Conservation (phyloP, 768 basidiomycete species). For the Rossbeevera mucosa region DNA sequence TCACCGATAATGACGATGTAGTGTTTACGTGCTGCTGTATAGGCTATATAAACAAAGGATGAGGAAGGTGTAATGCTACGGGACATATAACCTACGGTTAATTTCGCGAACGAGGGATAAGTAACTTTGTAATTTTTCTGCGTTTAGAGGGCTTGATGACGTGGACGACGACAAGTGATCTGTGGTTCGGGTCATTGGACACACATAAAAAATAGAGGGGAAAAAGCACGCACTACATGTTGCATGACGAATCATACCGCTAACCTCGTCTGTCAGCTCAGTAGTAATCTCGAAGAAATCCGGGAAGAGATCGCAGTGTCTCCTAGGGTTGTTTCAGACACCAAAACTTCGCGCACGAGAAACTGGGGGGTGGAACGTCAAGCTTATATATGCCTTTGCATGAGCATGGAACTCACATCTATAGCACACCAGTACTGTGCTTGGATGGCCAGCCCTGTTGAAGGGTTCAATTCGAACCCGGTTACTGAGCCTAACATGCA, state of each 20-base stretch:
- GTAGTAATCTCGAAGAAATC: conserved; percentile 21
- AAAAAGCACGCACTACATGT: conserved; percentile 17
- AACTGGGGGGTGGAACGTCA: conserved; percentile 5
- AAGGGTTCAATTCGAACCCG: no score
- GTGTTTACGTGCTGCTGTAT: conserved; percentile 10
- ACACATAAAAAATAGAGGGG: not conserved
- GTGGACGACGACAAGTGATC: conserved; percentile 26
- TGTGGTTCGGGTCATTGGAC: not conserved
- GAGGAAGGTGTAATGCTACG: not conserved
- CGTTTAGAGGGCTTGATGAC: conserved; percentile 21
- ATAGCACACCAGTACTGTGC: conserved; percentile 34
- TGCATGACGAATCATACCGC: conserved; percentile 23
- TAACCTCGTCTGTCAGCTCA: conserved; percentile 23
- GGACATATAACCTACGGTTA: conserved; percentile 14
- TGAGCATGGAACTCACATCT: conserved; percentile 3
- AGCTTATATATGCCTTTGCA: not conserved
- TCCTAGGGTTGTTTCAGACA: conserved; percentile 2
- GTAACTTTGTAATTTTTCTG: conserved; percentile 15
- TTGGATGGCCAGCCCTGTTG: conserved; percentile 31
- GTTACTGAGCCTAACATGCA: no score
- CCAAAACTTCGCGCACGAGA: not conserved
- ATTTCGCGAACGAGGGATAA: conserved; percentile 25
- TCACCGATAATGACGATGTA: conserved; percentile 20
- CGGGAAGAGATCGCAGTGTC: conserved; percentile 33
- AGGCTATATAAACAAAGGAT: conserved; percentile 9